Evolutionary conservation across 2,329 filamentous ascomycete genomes (phyloP), one percentile per base, ranked within the genome.

Genomic region (Cercospora sp.): DNA sequence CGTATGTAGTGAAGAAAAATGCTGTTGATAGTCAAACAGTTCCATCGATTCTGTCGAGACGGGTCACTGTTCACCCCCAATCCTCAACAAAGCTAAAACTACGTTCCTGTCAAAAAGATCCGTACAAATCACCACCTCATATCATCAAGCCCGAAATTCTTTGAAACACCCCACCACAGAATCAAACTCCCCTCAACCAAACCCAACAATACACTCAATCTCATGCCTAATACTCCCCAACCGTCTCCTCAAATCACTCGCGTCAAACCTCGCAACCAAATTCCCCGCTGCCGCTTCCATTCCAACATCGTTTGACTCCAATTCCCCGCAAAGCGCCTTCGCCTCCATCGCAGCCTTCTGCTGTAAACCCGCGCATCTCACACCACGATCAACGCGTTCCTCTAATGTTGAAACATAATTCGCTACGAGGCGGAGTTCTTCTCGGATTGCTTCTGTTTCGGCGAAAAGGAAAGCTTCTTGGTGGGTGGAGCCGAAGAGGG

Each of bases 351-450:
- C 63, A 8, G 53, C 42, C 30, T 60, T 65, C n/a, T 60, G 63
- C 10, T 57, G 45, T 12, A 64, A 13, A 0, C 61, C 30, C 1
- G 61, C 61, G 9, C 28, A 42, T 18, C 31, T 30, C 6, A 65
- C 63, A n/a, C 39, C 57, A 0, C 39, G 33, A 51, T 60, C 42
- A 18, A 68, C 64, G 5, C 66, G 33, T 20, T 68, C 66, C 42
- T 68, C 66, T 28, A 68, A 45, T 1, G 66, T 68, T 16, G 57
- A 48, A 23, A 68, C 64, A 23, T 62, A 68, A 30, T 68, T 68
- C 7, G 63, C 66, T 0, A 64, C 63, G 58, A 68, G 63, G 45
- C 60, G 60, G 33, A 68, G 63, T 23, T 68, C 66, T 60, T 68
- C 66, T 28, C 64, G 59, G 23, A 68, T 65, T 2, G 66, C 63